Base-by-base conservation (phyloP, 441 rosid genomes). In the Sinapis alba region DNA sequence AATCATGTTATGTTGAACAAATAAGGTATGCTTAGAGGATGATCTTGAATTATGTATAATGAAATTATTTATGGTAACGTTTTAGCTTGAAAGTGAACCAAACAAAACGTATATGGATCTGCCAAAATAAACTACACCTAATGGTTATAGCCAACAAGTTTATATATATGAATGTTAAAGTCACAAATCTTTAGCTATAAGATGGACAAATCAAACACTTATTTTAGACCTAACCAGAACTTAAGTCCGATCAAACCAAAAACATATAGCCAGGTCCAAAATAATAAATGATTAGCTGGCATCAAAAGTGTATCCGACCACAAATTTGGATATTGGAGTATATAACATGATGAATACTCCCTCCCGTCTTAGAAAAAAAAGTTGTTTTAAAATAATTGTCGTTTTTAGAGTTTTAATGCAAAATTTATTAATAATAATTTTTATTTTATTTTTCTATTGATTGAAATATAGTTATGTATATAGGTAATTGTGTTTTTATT, bases 261-360 rank as follows among this genome's bases (percentile, higher is more conserved):
- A 60, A 51, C 78, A 68, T 60, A 50, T 60, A 50, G 7, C 2
- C 24, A 47, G 67, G 78, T 74, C 78, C 68, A 60, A 26, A 30
- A 10, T 58, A 59, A 32, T 66, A 21, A 74, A 59, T 59, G 20
- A 67, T 32, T 36, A 59, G 78, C 67, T 59, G 78, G 54, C 72
- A 45, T 11, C 54, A 30, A 11, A 74, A 58, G 15, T 45, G 15
- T 45, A 47, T 30, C 62, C 45, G 50, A 43, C 58, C 65, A 70
- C 38, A 70, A 1, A 24, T 57, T 43, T 16, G 11, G 4, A 41
- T 56, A 68, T 54, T 47, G 30, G 28, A 21, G 7, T 21, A 41
- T 13, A 4, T 43, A 21, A 38, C 30, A 21, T 23, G 32, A 41
- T 64, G 3, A 28, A 16, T 36, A 36, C 13, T 10, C n/a, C n/a